A percentile compares a stretch with the other conserved stretches of the same genome.
phyloP scores from a whole-genome alignment of 768 basidiomycete genomes.

The Roridomyces roridus region DNA sequence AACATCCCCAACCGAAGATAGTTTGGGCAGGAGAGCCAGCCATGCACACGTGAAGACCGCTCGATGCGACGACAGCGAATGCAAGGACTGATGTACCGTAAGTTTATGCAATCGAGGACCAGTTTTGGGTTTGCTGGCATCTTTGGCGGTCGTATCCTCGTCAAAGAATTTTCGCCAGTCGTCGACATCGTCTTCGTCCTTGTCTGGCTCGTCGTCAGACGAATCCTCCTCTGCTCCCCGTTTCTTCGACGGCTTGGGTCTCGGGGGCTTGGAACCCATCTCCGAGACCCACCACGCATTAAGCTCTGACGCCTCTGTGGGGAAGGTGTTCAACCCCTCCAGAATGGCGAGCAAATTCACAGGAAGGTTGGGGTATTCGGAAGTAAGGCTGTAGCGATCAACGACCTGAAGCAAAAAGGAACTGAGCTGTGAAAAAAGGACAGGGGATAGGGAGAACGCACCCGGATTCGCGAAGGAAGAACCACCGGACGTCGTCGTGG shows the following conservation, averaged over 20 bases:
- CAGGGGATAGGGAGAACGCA: slow-evolving; percentile 37
- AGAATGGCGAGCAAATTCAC: slow-evolving; percentile 66
- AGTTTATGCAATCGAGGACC: slow-evolving; percentile 63
- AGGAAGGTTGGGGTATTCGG: slow-evolving; percentile 43
- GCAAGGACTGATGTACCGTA: slow-evolving; percentile 78
- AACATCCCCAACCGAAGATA: slow-evolving; percentile 47
- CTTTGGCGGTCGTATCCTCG: slow-evolving; percentile 50
- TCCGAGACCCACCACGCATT: slow-evolving; percentile 84
- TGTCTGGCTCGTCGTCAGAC: slow-evolving; percentile 43
- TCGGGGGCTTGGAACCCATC: slow-evolving; percentile 62
- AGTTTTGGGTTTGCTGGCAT: slow-evolving; percentile 41
- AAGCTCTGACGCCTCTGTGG: slow-evolving; percentile 69
- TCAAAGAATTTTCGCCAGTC: slow-evolving; percentile 91
- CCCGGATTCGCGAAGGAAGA: slow-evolving; percentile 84
- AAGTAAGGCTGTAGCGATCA: slow-evolving; percentile 37
- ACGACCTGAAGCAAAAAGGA: slow-evolving; percentile 29
- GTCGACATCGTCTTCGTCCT: slow-evolving; percentile 44
- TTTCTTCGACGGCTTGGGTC: slow-evolving; percentile 48
- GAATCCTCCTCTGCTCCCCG: slow-evolving; percentile 25
- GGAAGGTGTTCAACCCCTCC: slow-evolving; percentile 75
- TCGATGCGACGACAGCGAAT: slow-evolving; percentile 77
- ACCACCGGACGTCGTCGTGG: slow-evolving; percentile 87
- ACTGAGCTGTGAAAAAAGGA: not conserved
- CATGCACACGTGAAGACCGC: slow-evolving; percentile 85
- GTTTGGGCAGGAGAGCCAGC: slow-evolving; percentile 70